A percentile compares a stretch with the other conserved stretches of the same genome.
phyloP scores from a whole-genome alignment of 768 basidiomycete genomes.

The Holtermanniella nyarrowii region DNA sequence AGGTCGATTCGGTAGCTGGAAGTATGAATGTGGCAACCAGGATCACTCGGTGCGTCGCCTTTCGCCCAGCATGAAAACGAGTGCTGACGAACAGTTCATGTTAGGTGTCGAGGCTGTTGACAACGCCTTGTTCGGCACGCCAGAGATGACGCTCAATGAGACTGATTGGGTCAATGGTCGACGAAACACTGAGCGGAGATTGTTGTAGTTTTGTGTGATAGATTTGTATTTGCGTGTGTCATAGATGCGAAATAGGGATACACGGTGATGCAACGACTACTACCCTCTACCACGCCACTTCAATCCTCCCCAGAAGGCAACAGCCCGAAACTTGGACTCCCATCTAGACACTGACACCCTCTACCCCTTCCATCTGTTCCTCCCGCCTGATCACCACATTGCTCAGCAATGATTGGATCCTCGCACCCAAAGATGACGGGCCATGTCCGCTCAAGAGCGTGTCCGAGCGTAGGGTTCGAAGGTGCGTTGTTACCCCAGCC shows the following conservation, averaged over 20 bases:
- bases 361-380: not conserved
- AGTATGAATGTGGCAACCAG: slow-evolving; percentile 30
- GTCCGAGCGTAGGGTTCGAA: slow-evolving; percentile 25
- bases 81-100: slow-evolving; percentile 24
- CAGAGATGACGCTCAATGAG: slow-evolving; percentile 33
- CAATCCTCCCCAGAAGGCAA: not conserved
- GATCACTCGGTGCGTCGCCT: slow-evolving; percentile 27
- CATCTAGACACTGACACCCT: slow-evolving; percentile 29
- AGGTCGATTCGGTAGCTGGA: slow-evolving; percentile 35
- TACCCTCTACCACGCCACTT: not conserved
- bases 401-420: slow-evolving; percentile 12
- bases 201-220: not conserved
- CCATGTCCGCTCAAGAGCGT: slow-evolving; percentile 34
- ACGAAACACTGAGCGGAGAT: slow-evolving; percentile 28
- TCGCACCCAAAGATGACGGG: slow-evolving; percentile 30
- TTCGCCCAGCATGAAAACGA: not conserved
- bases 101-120: slow-evolving; percentile 42
- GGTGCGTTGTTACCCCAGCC: slow-evolving; percentile 26
- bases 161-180: slow-evolving; percentile 39
- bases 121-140: slow-evolving; percentile 29
- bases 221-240: not conserved
- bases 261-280: no score
- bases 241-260: no score
- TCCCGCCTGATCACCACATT: slow-evolving; percentile 17
- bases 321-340: not conserved